Base-by-base conservation (phyloP, 805 yeast species). In the Kodamaea nitidulidarum region DNA sequence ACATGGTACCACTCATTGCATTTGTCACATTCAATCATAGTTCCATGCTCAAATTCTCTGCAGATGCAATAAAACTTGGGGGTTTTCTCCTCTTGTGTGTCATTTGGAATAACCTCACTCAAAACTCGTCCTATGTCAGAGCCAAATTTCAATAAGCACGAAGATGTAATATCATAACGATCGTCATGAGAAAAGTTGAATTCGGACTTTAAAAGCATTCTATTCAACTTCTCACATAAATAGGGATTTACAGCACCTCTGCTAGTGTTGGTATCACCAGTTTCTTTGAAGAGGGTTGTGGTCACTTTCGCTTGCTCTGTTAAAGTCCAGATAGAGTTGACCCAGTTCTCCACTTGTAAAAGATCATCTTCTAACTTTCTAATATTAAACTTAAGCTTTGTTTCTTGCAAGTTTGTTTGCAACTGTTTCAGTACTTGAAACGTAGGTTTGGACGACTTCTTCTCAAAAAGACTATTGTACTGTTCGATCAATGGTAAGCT, bases 1-100 rank as follows among this genome's bases (percentile, higher is more conserved):
- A 73, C 70, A 52, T 83, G 90, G 51, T 76, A 83, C 88, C 88
- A 81, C 49, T 81, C 87, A 38, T 72, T 66, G 55, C 91, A 84
- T 12, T 56, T 59, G 45, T 81, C 88, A 60, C 90, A 83, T 42
- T 76, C 83, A 32, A 81, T 75, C 85, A 81, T 81, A 0, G 75
- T 70, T 5, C 56, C 84, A 73, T 48, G 71, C 48, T 81, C 90
- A 16, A 58, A 58, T 35, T 72, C 74, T 33, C 88, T 68, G 55
- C 91, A 83, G 40, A 79, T 61, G 52, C 90, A 83, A 51, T 76
- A 81, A 15, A 31, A 42, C 30, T 31, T 39, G 3, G 50, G 50
- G 6, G 26, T 25, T 15, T 56, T 50, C 6, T 48, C 45, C 4
- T 36, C 40, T 18, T 15, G 14, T 20, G 14, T 33, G n/a, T 15